Base-by-base conservation (phyloP, 768 basidiomycete genomes). In the Hypsizygus marmoreus region DNA sequence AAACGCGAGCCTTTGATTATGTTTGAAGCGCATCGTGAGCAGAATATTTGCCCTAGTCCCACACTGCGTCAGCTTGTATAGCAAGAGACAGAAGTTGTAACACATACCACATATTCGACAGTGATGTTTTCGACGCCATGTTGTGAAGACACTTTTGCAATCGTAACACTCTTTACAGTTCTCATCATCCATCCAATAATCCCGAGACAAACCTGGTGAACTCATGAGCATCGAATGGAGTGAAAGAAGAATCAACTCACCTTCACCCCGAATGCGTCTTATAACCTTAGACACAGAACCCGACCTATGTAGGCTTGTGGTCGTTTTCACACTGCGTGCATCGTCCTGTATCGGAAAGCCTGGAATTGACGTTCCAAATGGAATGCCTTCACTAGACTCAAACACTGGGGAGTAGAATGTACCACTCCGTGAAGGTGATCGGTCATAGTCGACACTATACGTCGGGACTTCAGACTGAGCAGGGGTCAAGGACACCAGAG, bases 141-240 rank as follows among this genome's bases (percentile, higher is more conserved):
- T 81, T 0, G 92, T 91, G 68, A 99, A 99, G 38, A 89, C 76
- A 53, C 89, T 91, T 65, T 92, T 91, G 72, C 94, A 97, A 65
- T 95, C 94, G 62, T 92, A 95, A 60, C 94, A 95, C 58, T 97
- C 93, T 61, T 88, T 97, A 58, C 91, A 91, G 44, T 89, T 88
- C 59, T 92, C 92, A 60, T 97, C 95, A 50, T 93, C 91, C 94
- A 98, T 97, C 97, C 97, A 99, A 61, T 97, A 97, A 59, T 97
- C 91, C 52, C 86, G 82, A 17, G 91, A 91, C 14, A 95, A 61
- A n/a, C 90, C 91, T 91, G 40, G 25, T 37, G 14, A 41, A 45
- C 22, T 44, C 28, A 44, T 38, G 25, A 60, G 40, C n/a, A 26
- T 22, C 7, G 29, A 22, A 23, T 13, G 6, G 16, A 1, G 33